Evolutionary conservation across 306 rosid genomes (phyloP), one percentile per base, ranked within the genome.

Genomic region (Pterocarpus santalinus): DNA sequence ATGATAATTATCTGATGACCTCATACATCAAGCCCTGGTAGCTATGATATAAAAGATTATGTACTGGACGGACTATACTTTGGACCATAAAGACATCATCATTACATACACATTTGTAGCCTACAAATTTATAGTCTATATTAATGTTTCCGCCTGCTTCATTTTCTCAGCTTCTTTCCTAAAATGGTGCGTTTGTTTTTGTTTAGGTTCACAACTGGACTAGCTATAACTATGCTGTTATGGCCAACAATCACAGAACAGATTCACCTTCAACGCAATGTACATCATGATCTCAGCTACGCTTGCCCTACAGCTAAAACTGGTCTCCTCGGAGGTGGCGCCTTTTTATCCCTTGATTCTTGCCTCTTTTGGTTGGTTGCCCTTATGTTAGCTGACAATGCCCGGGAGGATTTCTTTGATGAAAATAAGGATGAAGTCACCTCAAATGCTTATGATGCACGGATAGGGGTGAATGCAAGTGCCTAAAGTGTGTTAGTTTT

Each of bases 241-340:
- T 82, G 84, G 84, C 84, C 89, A 53, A 82, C 86, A 74, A 56
- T 86, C 53, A 56, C 81, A 1, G 86, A 86, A 33, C 86, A 82
- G 47, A 38, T 78, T 69, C 86, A 82, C 36, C 55, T 49, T 30
- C 0, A 78, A 0, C 84, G 4, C n/a, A 78, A 86, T 28, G 72
- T 79, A 12, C 84, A 86, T 34, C 10, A 2, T 39, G 71, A 86
- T 62, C 39, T 63, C 30, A 10, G 10, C 33, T 86, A 86, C 51
- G n/a, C 65, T 12, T 86, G 86, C 68, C 84, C 84, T 28, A 86
- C 86, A 2, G 84, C 89, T 44, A 86, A 82, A 65, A 92, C 97
- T 0, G 97, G 97, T 63, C 92, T 94, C 58, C 86, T 95, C 22
- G 97, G 98, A 5, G 97, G 97, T 0, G 97, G 98, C 39, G 98